phyloP scores from a whole-genome alignment of 2,329 filamentous ascomycete species.

The Apiospora arundinis region DNA sequence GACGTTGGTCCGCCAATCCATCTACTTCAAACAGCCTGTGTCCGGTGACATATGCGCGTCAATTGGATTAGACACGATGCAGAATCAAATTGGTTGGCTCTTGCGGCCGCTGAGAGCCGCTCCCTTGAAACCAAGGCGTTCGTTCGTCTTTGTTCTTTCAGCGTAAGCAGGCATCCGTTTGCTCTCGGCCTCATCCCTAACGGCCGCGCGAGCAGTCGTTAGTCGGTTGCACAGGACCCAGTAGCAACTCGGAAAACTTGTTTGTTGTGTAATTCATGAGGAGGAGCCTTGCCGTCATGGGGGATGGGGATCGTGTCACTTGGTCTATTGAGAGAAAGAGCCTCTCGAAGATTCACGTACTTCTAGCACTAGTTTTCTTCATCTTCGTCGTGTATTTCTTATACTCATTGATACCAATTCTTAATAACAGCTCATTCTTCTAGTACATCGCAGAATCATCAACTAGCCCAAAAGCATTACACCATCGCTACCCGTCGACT shows the following conservation, averaged over 20 bases:
- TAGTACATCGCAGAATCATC: not conserved
- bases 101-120: not conserved
- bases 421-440: not conserved
- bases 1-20: not conserved
- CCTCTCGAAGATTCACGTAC: not conserved
- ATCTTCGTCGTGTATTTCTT: not conserved
- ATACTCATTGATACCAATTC: not conserved
- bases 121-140: not conserved
- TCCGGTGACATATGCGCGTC: not conserved
- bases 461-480: not conserved
- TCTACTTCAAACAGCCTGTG: not conserved
- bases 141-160: slow-evolving; percentile 1
- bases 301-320: slow-evolving; percentile 8
- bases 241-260: not conserved
- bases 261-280: not conserved
- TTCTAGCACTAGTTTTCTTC: not conserved
- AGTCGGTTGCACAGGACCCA: slow-evolving; percentile 1
- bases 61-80: not conserved
- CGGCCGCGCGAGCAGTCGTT: not conserved
- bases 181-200: not conserved
- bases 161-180: slow-evolving; percentile 9
- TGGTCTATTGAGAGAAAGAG: not conserved
- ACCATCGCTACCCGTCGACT: not conserved
- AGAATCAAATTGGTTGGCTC: not conserved
- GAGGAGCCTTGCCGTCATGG: slow-evolving; percentile 7